Evolutionary conservation across 2,329 filamentous ascomycete genomes (phyloP).

Genomic region (Ascosphaera aggregata): DNA sequence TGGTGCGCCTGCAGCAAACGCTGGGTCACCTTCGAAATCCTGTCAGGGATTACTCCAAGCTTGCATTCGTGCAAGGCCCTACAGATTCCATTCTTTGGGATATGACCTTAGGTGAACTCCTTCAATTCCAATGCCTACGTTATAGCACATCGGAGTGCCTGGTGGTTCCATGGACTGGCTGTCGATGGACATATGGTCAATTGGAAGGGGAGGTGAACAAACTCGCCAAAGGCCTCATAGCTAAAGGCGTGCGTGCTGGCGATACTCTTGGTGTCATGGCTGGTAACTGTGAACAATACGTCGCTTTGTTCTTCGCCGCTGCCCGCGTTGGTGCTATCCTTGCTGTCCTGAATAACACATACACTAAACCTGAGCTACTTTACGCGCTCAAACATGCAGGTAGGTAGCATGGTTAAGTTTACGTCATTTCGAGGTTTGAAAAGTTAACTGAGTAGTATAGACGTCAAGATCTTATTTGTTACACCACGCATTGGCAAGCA

Average conservation of each 20-base stretch:
- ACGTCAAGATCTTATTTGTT: constrained; percentile 50
- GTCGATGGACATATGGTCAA: constrained; percentile 47
- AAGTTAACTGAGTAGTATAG: constrained; percentile 16
- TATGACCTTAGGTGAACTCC: constrained; percentile 46
- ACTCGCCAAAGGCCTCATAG: constrained; percentile 41
- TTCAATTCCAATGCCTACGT: constrained; percentile 44
- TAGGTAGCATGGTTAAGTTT: constrained; percentile 14
- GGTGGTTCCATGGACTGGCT: constrained; percentile 52
- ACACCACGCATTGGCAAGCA: constrained; percentile 43
- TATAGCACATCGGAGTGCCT: constrained; percentile 44
- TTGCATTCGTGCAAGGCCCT: constrained; percentile 42
- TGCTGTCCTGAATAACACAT: constrained; percentile 64
- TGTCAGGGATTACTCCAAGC: constrained; percentile 2
- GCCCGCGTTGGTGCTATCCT: constrained; percentile 42
- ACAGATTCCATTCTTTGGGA: constrained; percentile 46
- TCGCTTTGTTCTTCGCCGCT: constrained; percentile 50
- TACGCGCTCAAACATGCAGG: constrained; percentile 49
- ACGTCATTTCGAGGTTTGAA: neutral
- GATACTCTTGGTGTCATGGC: constrained; percentile 57
- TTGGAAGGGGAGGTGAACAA: constrained; percentile 37
- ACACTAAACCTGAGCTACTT: constrained; percentile 48
- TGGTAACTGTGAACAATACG: constrained; percentile 31
- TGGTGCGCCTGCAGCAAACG: constrained; percentile 8
- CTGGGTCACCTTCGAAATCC: constrained; percentile 8
- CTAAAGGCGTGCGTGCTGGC: constrained; percentile 41